Evolutionary conservation across 768 basidiomycete species (phyloP).

Genomic region (Hortiboletus flavorubellus): DNA sequence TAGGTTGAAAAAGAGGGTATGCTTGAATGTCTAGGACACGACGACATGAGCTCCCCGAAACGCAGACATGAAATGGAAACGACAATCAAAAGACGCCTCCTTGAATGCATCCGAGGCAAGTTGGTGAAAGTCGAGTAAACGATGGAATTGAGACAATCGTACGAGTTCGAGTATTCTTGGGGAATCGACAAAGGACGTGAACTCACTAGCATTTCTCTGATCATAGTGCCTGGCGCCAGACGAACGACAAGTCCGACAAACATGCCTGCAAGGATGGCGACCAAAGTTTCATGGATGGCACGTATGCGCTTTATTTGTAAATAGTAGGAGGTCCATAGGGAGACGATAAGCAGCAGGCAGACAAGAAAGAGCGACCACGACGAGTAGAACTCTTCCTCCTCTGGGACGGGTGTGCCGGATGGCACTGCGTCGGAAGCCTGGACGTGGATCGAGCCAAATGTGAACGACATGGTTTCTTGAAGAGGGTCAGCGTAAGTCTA

Average conservation of each 20-base stretch:
- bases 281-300: constrained; percentile 92
- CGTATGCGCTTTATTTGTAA: constrained; percentile 96
- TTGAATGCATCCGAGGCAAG: too few relatives aligned
- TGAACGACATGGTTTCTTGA: constrained; percentile 38
- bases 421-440: constrained; percentile 24
- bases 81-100: background rate
- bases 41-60: constrained; percentile 8
- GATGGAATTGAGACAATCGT: background rate
- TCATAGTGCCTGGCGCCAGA: constrained; percentile 88
- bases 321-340: constrained; percentile 96
- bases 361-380: constrained; percentile 95
- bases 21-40: constrained; percentile 77
- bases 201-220: constrained; percentile 96
- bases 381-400: constrained; percentile 88
- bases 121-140: too few relatives aligned
- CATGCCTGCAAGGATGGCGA: constrained; percentile 96
- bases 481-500: background rate
- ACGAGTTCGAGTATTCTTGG: too few relatives aligned
- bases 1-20: constrained; percentile 96
- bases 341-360: constrained; percentile 87
- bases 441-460: constrained; percentile 34
- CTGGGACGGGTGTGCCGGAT: constrained; percentile 41
- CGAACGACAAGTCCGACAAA: constrained; percentile 89
- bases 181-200: background rate
- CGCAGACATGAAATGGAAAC: background rate